Percentiles rank a stretch among this genome's conserved stretches.
phyloP scores from a whole-genome alignment of 495 filamentous ascomycete genomes.

The Aspergillus ostianus region DNA sequence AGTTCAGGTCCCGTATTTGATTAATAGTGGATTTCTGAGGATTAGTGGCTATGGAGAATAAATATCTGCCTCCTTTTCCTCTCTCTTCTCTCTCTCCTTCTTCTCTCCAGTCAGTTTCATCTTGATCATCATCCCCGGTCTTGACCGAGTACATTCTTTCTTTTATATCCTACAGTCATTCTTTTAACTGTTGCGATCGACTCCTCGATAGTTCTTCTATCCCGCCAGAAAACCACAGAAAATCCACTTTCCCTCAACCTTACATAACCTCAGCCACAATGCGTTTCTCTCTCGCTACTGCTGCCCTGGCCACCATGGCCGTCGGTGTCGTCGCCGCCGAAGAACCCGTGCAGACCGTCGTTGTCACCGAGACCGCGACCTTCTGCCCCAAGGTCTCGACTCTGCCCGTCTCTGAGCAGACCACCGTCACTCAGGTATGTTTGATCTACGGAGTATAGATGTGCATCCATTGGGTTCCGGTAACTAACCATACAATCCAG shows the following conservation, averaged over 20 bases:
- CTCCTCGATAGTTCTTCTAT: slow-evolving; percentile 11
- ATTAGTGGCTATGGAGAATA: not conserved
- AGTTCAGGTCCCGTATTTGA: not conserved
- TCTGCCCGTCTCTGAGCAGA: not conserved
- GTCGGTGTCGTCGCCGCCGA: slow-evolving; percentile 52
- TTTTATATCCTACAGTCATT: slow-evolving; percentile 25
- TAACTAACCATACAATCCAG: slow-evolving; percentile 7
- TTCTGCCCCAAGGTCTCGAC: slow-evolving; percentile 76
- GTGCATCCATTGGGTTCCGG: not conserved
- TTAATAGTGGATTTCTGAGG: not conserved
- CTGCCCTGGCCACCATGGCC: slow-evolving; percentile 63
- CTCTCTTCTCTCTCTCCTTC: slow-evolving; percentile 14
- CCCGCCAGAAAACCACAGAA: not conserved
- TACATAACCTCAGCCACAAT: slow-evolving; percentile 59
- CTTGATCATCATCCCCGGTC: slow-evolving; percentile 25
- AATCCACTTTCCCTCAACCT: slow-evolving; percentile 16
- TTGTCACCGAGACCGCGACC: slow-evolving; percentile 77
- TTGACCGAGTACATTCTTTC: slow-evolving; percentile 57
- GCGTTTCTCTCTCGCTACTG: slow-evolving; percentile 82
- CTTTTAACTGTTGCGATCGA: slow-evolving; percentile 17
- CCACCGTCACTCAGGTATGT: not conserved
- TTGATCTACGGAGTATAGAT: not conserved
- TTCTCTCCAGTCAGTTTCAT: slow-evolving; percentile 27
- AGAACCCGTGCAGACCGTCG: slow-evolving; percentile 68
- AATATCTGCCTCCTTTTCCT: slow-evolving; percentile 5